Conservation (phyloP, 106 monocot species). For the Vanilla planifolia region DNA sequence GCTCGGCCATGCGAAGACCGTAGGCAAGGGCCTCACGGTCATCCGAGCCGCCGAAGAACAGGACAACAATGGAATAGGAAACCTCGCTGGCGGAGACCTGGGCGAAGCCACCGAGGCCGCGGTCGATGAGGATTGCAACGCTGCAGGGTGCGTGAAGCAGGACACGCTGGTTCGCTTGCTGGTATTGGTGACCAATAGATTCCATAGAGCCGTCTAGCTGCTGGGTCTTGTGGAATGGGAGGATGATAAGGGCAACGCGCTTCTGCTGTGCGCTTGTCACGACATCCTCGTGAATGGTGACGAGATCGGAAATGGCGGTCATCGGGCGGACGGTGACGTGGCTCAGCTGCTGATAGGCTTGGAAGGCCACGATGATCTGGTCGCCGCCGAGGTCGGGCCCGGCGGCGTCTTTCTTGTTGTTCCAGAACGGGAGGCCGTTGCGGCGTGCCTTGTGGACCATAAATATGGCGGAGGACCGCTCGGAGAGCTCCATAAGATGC, state of each 20-base stretch:
- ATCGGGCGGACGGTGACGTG: constrained; percentile 14
- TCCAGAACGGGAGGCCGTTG: constrained; percentile 30
- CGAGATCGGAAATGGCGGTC: constrained; percentile 24
- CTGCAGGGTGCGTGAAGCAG: constrained; percentile 29
- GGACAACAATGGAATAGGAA: neutral
- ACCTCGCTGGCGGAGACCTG: too few species aligned
- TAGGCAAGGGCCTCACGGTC: constrained; percentile 21
- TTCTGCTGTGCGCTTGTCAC: constrained; percentile 16
- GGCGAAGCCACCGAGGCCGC: constrained; percentile 16
- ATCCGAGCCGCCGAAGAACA: constrained; percentile 31
- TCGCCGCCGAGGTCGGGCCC: neutral
- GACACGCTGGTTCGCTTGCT: constrained; percentile 17
- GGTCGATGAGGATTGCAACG: constrained; percentile 26
- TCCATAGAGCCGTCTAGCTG: constrained; percentile 19
- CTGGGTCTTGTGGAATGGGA: constrained; percentile 32
- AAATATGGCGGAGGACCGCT: constrained; percentile 33
- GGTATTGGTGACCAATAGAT: constrained; percentile 7
- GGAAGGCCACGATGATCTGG: constrained; percentile 12
- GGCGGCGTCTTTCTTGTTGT: neutral
- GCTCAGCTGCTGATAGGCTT: constrained; percentile 22
- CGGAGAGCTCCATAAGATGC: constrained; percentile 46
- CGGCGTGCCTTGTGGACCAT: constrained; percentile 29
- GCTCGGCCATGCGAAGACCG: constrained; percentile 6
- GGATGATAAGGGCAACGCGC: constrained; percentile 20
- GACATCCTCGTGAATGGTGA: constrained; percentile 27